Conservation (phyloP, 306 rosid species). For the Cyclanthera cordifolia region DNA sequence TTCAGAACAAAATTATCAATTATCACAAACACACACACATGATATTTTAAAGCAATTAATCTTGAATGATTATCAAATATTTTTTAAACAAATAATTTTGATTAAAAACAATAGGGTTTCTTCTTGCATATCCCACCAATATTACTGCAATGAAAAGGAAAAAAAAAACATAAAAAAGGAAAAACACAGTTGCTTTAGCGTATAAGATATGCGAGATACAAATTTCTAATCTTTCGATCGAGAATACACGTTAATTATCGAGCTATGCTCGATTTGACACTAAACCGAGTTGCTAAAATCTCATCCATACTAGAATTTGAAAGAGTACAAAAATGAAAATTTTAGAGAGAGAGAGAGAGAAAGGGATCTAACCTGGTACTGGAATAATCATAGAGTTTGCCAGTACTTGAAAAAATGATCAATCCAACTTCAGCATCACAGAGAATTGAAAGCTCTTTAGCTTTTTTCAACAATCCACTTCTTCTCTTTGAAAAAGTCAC, state of each 20-base stretch:
- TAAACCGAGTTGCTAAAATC: conserved; percentile 2
- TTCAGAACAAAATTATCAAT: background rate
- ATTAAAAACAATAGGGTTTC: background rate
- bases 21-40: background rate
- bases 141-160: no score
- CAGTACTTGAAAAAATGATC: conserved; percentile 24
- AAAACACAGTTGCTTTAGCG: no score
- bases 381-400: conserved; percentile 28
- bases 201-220: no score
- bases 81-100: background rate
- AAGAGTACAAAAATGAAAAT: no score
- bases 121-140: no score
- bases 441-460: conserved; percentile 31
- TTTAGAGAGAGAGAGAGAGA: conserved; percentile 1
- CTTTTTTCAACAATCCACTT: conserved; percentile 35
- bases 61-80: background rate
- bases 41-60: background rate
- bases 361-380: conserved; percentile 27
- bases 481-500: conserved; percentile 24
- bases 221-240: no score
- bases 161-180: no score
- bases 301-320: background rate
- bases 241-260: no score
- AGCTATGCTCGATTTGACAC: no score
- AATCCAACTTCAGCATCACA: conserved; percentile 41